These are phyloP conservation scores for Aspergillus biplanus DNA, from an alignment of 495 filamentous ascomycete species.

Conservation along the genomic window DNA sequence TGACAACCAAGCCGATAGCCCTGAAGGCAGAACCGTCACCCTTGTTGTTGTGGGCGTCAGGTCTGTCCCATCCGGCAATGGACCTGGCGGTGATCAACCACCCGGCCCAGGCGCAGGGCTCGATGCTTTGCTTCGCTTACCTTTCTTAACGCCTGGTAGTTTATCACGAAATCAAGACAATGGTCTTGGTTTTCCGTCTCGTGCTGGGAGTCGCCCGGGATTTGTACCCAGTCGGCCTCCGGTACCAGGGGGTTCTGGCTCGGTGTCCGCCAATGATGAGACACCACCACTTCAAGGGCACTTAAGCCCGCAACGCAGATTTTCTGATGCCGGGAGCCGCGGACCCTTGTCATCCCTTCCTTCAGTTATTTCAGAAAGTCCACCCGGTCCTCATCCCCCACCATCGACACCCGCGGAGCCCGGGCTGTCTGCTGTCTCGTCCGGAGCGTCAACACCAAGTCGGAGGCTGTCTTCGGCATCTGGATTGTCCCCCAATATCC, in stretches of 20 bases:
- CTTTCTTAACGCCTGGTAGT: constrained; percentile 63
- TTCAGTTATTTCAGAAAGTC: constrained; percentile 56
- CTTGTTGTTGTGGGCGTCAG: constrained; percentile 75
- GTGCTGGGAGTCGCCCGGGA: constrained; percentile 50
- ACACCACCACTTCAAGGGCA: constrained; percentile 46
- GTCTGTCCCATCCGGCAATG: constrained; percentile 62
- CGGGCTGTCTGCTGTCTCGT: constrained; percentile 60
- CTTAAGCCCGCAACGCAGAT: constrained; percentile 34
- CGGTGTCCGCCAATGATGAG: constrained; percentile 48
- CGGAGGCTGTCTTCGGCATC: constrained; percentile 58
- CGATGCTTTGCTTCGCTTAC: constrained; percentile 54
- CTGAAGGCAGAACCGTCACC: constrained; percentile 65
- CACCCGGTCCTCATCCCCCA: constrained; percentile 66
- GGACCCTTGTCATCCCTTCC: constrained; percentile 38
- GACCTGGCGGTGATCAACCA: constrained; percentile 48
- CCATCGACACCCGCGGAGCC: constrained; percentile 71
- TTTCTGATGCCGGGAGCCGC: constrained; percentile 43
- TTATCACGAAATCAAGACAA: constrained; percentile 44
- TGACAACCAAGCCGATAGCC: constrained; percentile 50
- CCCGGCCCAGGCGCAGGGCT: constrained; percentile 43
- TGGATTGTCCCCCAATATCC: constrained; percentile 39
- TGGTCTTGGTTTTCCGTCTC: constrained; percentile 37
- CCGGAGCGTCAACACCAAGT: constrained; percentile 58
- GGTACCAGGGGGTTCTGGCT: constrained; percentile 44
- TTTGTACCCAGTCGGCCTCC: constrained; percentile 56